Evolutionary conservation across 2,329 filamentous ascomycete genomes (phyloP).

Genomic region (Rachicladosporium sp.): DNA sequence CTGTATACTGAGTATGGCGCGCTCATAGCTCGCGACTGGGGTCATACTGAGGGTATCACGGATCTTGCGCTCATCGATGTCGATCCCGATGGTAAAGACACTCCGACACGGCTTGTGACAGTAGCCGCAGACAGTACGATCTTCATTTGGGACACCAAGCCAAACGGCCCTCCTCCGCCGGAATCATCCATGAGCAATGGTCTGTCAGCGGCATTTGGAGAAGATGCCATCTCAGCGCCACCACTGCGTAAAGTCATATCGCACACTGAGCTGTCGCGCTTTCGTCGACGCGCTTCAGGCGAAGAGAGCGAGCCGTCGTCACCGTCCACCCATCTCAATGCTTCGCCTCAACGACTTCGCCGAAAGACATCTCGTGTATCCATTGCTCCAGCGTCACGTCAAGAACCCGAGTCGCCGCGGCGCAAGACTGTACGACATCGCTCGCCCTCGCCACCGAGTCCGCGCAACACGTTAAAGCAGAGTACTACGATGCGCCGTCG

Average conservation of each 20-base stretch:
- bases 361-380: conserved; percentile 44
- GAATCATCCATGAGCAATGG: conserved; percentile 2
- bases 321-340: conserved; percentile 29
- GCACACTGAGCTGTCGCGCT: conserved; percentile 73
- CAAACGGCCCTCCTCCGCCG: not conserved
- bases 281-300: conserved; percentile 36
- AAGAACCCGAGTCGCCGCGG: conserved; percentile 26
- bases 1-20: conserved; percentile 73
- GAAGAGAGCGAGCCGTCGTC: conserved; percentile 15
- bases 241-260: conserved; percentile 79
- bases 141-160: conserved; percentile 32
- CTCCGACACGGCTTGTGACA: conserved; percentile 28
- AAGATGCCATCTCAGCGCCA: conserved; percentile 35
- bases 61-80: conserved; percentile 55
- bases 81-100: conserved; percentile 27
- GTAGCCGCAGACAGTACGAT: conserved; percentile 40
- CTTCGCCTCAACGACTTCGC: conserved; percentile 39
- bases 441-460: conserved; percentile 32
- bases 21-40: conserved; percentile 81
- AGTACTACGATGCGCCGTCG: conserved; percentile 21
- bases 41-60: conserved; percentile 87
- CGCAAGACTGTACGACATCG: conserved; percentile 20
- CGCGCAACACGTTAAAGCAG: conserved; percentile 22
- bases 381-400: conserved; percentile 32
- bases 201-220: no score